Conservation (phyloP, 2,329 filamentous ascomycete genomes). For the Coccinonectria pachysandricola region DNA sequence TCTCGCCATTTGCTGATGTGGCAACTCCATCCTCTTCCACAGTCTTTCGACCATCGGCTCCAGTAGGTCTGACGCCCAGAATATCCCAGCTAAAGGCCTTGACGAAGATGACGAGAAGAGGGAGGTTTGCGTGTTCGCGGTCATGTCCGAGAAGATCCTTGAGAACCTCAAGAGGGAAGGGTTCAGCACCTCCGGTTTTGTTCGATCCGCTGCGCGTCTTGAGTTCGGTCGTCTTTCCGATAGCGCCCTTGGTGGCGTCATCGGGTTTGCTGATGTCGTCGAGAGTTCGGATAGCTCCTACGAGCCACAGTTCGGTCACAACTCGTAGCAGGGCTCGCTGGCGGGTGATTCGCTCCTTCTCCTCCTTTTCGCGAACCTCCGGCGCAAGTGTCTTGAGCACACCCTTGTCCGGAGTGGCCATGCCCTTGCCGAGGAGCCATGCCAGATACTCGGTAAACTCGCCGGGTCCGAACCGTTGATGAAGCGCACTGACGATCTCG, state of each 20-base stretch:
- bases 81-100: constrained; percentile 97
- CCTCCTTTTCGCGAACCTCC: constrained; percentile 85
- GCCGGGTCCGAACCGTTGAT: constrained; percentile 82
- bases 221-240: constrained; percentile 51
- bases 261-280: constrained; percentile 54
- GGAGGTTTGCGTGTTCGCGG: constrained; percentile 81
- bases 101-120: constrained; percentile 86
- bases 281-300: constrained; percentile 75
- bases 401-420: constrained; percentile 83
- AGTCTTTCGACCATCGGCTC: constrained; percentile 70
- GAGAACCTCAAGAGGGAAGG: constrained; percentile 92
- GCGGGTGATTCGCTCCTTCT: constrained; percentile 81
- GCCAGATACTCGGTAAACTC: constrained; percentile 89
- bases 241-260: constrained; percentile 49
- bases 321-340: constrained; percentile 81
- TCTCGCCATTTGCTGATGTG: constrained; percentile 26
- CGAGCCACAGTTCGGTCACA: constrained; percentile 92
- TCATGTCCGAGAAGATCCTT: constrained; percentile 94
- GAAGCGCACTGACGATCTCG: constrained; percentile 87
- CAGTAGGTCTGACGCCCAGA: constrained; percentile 63
- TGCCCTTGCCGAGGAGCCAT: constrained; percentile 83
- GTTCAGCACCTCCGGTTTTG: constrained; percentile 62
- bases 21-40: constrained; percentile 72
- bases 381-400: constrained; percentile 65
- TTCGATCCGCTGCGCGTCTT: constrained; percentile 44